phyloP scores from a whole-genome alignment of 345 rosid species.

The Dipteronia dyeriana region DNA sequence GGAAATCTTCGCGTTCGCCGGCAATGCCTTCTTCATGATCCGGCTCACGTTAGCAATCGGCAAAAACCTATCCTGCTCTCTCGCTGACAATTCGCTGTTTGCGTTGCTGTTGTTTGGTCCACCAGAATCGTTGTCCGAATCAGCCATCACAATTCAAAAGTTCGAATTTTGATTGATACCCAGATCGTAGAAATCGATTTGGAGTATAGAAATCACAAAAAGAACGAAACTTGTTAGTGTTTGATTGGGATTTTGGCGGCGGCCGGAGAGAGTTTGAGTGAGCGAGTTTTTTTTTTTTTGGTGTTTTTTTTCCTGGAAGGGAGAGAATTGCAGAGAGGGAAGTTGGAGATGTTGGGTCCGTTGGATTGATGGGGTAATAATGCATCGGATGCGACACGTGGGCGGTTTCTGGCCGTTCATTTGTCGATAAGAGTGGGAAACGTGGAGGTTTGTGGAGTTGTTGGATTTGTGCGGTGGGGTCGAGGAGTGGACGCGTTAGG shows the following conservation, averaged over 20 bases:
- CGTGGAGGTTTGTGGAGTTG: slow-evolving; percentile 21
- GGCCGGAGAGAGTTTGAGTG: slow-evolving; percentile 7
- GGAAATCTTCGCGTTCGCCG: slow-evolving; percentile 74
- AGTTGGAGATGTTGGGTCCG: slow-evolving; percentile 43
- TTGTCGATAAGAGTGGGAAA: slow-evolving; percentile 53
- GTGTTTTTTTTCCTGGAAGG: neutral
- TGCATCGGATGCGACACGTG: slow-evolving; percentile 53
- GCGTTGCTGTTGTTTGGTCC: slow-evolving; percentile 40
- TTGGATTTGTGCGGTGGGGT: slow-evolving; percentile 32
- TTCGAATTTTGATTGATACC: neutral
- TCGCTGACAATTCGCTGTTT: slow-evolving; percentile 42
- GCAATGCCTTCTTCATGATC: slow-evolving; percentile 75
- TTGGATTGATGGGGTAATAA: slow-evolving; percentile 54
- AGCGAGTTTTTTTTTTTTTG: neutral
- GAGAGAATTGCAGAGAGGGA: slow-evolving; percentile 3
- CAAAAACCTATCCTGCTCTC: slow-evolving; percentile 64
- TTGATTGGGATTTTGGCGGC: slow-evolving; percentile 7
- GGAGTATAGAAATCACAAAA: neutral
- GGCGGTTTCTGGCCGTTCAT: slow-evolving; percentile 39
- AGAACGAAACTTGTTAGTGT: neutral
- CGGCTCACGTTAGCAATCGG: slow-evolving; percentile 78
- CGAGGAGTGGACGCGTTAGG: neutral
- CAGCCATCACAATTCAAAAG: slow-evolving; percentile 44
- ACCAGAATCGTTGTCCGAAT: slow-evolving; percentile 72
- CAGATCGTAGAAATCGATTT: neutral